Conservation (phyloP, 768 basidiomycete genomes). For the Leucosporidium scottii region DNA sequence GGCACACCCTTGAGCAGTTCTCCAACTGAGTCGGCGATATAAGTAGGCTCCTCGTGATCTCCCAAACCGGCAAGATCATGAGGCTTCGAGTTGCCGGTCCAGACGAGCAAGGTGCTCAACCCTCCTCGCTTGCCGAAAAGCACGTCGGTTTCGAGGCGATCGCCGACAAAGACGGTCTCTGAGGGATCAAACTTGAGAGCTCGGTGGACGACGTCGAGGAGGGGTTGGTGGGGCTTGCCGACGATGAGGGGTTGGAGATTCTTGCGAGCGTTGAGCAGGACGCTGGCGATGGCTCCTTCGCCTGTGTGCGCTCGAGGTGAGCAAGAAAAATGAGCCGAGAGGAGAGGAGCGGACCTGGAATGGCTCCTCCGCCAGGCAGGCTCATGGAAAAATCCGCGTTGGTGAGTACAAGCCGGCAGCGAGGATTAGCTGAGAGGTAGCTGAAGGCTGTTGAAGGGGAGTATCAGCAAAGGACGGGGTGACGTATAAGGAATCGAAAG, state of each 20-base stretch:
- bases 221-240: conserved; percentile 77
- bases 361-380: conserved; percentile 55
- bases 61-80: too few relatives aligned
- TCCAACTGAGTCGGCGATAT: too few relatives aligned
- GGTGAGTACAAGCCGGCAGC: conserved; percentile 75
- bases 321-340: not conserved
- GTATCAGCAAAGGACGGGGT: too few relatives aligned
- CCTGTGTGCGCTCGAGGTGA: conserved; percentile 25
- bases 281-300: conserved; percentile 71
- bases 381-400: conserved; percentile 86
- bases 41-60: too few relatives aligned
- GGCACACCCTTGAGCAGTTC: too few relatives aligned
- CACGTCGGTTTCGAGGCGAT: conserved; percentile 90
- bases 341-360: conserved; percentile 64
- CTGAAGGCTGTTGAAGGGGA: conserved; percentile 93
- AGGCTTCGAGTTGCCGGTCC: conserved; percentile 53
- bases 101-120: conserved; percentile 73
- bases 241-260: conserved; percentile 63
- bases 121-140: conserved; percentile 81
- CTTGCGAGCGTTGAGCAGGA: conserved; percentile 60
- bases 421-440: conserved; percentile 58
- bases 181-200: conserved; percentile 78
- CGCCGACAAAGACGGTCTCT: conserved; percentile 87
- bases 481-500: too few relatives aligned
- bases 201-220: conserved; percentile 84